These are phyloP conservation scores for Podaxis sp. DNA, from an alignment of 768 basidiomycete genomes.

Conservation along the genomic window DNA sequence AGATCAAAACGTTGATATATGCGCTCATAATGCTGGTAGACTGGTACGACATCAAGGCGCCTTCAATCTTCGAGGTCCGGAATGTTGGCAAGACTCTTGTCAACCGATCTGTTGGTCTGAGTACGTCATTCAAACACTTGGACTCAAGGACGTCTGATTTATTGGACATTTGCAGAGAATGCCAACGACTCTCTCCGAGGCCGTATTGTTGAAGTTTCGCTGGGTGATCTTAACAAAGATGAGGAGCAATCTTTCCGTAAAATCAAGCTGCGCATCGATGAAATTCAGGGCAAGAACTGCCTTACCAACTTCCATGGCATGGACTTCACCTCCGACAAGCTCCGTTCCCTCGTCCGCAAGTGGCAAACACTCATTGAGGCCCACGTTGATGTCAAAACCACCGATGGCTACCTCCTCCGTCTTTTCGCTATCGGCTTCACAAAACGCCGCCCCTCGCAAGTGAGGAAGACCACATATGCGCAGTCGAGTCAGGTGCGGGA, in stretches of 20 bases:
- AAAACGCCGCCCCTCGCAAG: conserved; percentile 93
- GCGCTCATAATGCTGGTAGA: conserved; percentile 47
- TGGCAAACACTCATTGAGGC: conserved; percentile 99
- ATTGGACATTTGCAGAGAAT: conserved; percentile 64
- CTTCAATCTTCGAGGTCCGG: conserved; percentile 94
- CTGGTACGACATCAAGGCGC: conserved; percentile 99
- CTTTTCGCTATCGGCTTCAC: conserved; percentile 99
- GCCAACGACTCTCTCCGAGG: conserved; percentile 98
- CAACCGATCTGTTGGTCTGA: conserved; percentile 97
- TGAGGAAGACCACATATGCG: conserved; percentile 99
- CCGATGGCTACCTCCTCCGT: conserved; percentile 98
- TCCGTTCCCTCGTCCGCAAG: conserved; percentile 98
- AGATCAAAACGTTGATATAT: not conserved
- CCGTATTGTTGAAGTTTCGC: conserved; percentile 93
- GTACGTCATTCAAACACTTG: conserved; percentile 51
- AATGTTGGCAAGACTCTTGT: conserved; percentile 98
- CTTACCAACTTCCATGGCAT: conserved; percentile 99
- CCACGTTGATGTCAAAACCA: conserved; percentile 98
- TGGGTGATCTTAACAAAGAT: conserved; percentile 98
- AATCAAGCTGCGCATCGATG: conserved; percentile 97
- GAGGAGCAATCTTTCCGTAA: conserved; percentile 99
- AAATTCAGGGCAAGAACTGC: conserved; percentile 98
- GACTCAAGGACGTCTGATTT: not conserved
- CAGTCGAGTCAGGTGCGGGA: conserved; percentile 93
- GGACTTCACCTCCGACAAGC: conserved; percentile 99